Conservation (phyloP, 495 filamentous ascomycete species). For the Penicillium angulare region DNA sequence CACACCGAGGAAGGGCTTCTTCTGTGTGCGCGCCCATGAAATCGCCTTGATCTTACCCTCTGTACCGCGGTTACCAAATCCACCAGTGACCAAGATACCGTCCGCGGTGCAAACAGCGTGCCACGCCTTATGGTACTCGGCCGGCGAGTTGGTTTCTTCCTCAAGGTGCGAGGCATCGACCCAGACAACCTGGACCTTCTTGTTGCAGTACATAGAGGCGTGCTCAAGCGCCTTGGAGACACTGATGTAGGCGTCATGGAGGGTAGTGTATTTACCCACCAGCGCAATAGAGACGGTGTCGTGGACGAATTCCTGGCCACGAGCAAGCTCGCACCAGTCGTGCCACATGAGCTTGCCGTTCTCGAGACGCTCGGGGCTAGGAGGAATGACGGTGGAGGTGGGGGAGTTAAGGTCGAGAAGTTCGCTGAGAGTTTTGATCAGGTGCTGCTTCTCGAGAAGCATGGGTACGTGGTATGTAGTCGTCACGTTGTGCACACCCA, state of each 20-base stretch:
- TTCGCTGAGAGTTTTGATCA: slow-evolving; percentile 58
- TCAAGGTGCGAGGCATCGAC: slow-evolving; percentile 86
- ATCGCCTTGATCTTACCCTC: slow-evolving; percentile 86
- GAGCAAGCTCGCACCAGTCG: slow-evolving; percentile 66
- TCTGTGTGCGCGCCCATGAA: slow-evolving; percentile 78
- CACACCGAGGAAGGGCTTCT: slow-evolving; percentile 82
- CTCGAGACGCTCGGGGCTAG: background rate
- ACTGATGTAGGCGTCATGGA: slow-evolving; percentile 81
- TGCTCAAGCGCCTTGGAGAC: slow-evolving; percentile 88
- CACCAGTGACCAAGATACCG: slow-evolving; percentile 63
- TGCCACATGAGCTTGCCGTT: slow-evolving; percentile 66
- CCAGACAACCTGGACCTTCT: slow-evolving; percentile 77
- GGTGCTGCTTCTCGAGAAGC: slow-evolving; percentile 76
- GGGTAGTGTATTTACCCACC: slow-evolving; percentile 85
- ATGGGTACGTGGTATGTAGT: slow-evolving; percentile 92
- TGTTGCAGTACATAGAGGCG: slow-evolving; percentile 78
- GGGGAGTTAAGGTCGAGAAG: slow-evolving; percentile 11
- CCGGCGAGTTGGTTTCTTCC: slow-evolving; percentile 53
- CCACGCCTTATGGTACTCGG: slow-evolving; percentile 90
- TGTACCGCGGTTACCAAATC: slow-evolving; percentile 79
- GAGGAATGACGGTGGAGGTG: background rate
- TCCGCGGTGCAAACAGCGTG: slow-evolving; percentile 67
- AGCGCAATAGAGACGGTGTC: slow-evolving; percentile 79
- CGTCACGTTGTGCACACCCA: slow-evolving; percentile 80
- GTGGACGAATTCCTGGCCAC: slow-evolving; percentile 7